Percentiles rank a stretch among this genome's conserved stretches.
These are phyloP conservation scores for Pichia occidentalis DNA, from an alignment of 805 yeast genomes.

Conservation along the genomic window DNA sequence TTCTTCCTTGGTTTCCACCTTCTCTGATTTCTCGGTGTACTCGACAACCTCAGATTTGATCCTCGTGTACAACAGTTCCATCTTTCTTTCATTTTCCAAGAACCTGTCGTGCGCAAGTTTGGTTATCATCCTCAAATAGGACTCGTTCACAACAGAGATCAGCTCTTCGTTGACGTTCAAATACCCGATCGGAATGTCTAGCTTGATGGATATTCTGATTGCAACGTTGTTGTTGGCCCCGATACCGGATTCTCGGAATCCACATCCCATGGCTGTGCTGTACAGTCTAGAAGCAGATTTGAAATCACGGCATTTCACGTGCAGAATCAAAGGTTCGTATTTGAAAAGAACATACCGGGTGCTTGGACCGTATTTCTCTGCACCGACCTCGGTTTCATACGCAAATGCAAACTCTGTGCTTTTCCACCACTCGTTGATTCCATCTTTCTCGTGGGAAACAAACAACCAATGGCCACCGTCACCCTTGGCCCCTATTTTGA, in stretches of 20 bases:
- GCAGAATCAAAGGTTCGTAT: conserved; percentile 80
- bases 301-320: conserved; percentile 67
- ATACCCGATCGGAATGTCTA: conserved; percentile 75
- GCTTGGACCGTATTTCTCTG: background rate
- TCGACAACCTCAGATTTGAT: conserved; percentile 31
- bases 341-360: conserved; percentile 63
- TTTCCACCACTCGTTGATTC: conserved; percentile 45
- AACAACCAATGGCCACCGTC: conserved; percentile 79
- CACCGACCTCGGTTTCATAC: background rate
- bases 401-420: conserved; percentile 19
- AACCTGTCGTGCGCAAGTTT: conserved; percentile 56
- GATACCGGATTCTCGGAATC: conserved; percentile 82
- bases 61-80: conserved; percentile 40
- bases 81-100: conserved; percentile 53
- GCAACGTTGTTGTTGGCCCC: conserved; percentile 76
- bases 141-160: conserved; percentile 40
- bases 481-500: conserved; percentile 74
- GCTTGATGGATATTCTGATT: conserved; percentile 61
- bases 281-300: conserved; percentile 55
- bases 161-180: conserved; percentile 28
- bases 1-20: conserved; percentile 49
- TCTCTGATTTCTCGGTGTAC: background rate
- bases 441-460: conserved; percentile 58
- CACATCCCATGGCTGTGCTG: conserved; percentile 72
- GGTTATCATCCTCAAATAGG: conserved; percentile 48